Conservation (phyloP, 75 land plant species). For the Cunninghamia lanceolata region DNA sequence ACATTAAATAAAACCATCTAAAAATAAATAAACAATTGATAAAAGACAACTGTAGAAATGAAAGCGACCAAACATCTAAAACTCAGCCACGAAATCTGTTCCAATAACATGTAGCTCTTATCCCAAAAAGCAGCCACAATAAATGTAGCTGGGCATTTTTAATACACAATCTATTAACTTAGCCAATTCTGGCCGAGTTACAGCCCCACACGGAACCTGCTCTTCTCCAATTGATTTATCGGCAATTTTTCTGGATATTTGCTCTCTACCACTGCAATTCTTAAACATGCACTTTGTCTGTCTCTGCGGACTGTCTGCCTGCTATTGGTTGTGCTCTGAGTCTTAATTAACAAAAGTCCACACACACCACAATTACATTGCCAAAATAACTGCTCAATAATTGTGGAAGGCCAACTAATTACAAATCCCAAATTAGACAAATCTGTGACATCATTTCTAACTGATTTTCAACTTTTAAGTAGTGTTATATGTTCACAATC, state of each 20-base stretch:
- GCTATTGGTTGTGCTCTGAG: no score
- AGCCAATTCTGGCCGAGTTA: no score
- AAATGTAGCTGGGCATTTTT: neutral
- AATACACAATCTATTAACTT: no score
- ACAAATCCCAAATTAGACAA: neutral
- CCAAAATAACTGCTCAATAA: neutral
- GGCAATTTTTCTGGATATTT: neutral
- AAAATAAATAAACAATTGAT: neutral
- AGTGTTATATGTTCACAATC: no score
- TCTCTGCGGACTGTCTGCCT: no score
- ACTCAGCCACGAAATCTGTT: constrained; percentile 2
- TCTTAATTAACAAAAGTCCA: neutral
- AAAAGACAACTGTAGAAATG: neutral
- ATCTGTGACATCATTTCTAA: neutral
- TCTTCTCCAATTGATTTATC: no score
- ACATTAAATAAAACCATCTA: neutral
- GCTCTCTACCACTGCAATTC: neutral
- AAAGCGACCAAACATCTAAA: neutral
- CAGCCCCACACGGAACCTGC: no score
- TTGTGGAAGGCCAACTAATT: neutral
- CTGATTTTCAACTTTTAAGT: neutral
- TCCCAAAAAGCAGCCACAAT: neutral
- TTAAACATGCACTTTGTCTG: no score
- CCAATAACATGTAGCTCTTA: neutral
- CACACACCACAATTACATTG: neutral